Percentiles rank a stretch among this genome's conserved stretches.
These are phyloP conservation scores for Musa balbisiana DNA, from an alignment of 202 grass and related monocot species.

Conservation along the genomic window DNA sequence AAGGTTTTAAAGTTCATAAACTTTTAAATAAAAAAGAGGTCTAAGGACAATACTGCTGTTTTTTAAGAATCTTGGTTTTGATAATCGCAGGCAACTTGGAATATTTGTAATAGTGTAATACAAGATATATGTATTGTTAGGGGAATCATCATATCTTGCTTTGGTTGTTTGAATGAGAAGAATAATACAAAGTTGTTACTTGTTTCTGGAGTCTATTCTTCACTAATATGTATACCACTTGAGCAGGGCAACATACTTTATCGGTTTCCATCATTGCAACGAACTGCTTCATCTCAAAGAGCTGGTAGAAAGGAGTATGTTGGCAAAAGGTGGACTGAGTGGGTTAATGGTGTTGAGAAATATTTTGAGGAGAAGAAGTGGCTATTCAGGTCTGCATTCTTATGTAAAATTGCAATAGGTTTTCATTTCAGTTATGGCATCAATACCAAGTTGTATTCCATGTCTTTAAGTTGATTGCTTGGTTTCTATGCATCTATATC, in stretches of 20 bases:
- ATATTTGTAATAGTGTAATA: no score
- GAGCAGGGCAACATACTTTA: constrained; percentile 89
- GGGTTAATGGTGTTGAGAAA: constrained; percentile 58
- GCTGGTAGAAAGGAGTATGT: constrained; percentile 65
- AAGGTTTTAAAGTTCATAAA: no score
- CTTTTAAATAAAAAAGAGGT: not conserved
- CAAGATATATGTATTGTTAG: not conserved
- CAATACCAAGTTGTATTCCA: not conserved
- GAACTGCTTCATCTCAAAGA: constrained; percentile 63
- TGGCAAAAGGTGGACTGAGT: constrained; percentile 70
- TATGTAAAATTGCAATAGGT: not conserved
- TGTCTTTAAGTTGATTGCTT: no score
- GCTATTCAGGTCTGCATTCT: constrained; percentile 66
- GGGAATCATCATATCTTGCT: not conserved
- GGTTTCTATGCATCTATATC: not conserved
- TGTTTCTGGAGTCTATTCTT: constrained; percentile 9
- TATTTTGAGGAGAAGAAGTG: constrained; percentile 87
- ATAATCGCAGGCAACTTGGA: not conserved
- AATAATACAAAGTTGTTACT: not conserved
- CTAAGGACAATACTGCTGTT: not conserved
- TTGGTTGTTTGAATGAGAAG: constrained; percentile 11
- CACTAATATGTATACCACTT: constrained; percentile 22
- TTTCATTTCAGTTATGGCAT: not conserved
- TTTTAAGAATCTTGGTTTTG: not conserved
- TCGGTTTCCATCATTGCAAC: constrained; percentile 82